phyloP scores from a whole-genome alignment of 75 land plant species.

The Cryptomeria japonica region DNA sequence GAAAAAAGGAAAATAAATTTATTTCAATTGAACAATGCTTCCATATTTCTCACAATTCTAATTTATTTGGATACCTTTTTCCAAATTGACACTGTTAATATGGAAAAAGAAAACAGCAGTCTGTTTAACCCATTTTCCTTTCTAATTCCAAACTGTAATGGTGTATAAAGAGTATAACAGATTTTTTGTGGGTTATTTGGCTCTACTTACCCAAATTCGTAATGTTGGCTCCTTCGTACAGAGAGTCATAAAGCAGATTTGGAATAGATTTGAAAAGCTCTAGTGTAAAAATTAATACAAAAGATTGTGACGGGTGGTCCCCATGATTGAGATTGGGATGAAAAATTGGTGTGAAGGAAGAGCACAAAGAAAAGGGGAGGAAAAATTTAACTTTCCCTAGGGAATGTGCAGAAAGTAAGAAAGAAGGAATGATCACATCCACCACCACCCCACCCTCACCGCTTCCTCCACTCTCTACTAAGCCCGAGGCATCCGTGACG shows the following conservation, averaged over 20 bases:
- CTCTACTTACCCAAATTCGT: background rate
- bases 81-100: no score
- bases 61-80: no score
- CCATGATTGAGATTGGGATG: background rate
- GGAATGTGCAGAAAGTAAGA: constrained; percentile 14
- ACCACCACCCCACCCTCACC: constrained; percentile 9
- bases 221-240: constrained; percentile 3
- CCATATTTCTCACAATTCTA: no score
- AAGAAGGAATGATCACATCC: constrained; percentile 8
- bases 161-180: no score
- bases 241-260: constrained; percentile 9
- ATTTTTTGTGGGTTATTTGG: no score
- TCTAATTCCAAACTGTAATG: no score
- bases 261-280: constrained; percentile 10
- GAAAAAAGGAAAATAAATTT: no score
- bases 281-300: background rate
- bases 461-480: constrained; percentile 14
- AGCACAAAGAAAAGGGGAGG: background rate
- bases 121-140: no score
- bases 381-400: constrained; percentile 1
- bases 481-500: constrained; percentile 9
- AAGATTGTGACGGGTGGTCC: constrained; percentile 7
- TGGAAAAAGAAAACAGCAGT: no score
- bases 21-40: no score
- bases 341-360: background rate